Conservation (phyloP, 208 protist genomes). For the Trypanosoma lewisi region DNA sequence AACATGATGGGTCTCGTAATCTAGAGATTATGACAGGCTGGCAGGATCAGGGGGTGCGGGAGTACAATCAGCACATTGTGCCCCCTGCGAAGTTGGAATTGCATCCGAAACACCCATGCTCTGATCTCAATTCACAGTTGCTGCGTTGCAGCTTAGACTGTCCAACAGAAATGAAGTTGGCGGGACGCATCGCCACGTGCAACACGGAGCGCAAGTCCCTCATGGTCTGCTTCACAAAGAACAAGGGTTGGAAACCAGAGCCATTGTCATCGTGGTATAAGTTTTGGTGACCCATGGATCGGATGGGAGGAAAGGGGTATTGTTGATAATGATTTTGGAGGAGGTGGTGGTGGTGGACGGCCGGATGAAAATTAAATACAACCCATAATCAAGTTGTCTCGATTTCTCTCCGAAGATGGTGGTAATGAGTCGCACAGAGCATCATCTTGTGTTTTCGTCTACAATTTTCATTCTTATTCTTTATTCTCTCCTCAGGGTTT, state of each 20-base stretch:
- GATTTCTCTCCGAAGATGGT: neutral
- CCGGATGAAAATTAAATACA: neutral
- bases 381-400: neutral
- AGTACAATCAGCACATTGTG: conserved; percentile 71
- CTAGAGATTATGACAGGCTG: conserved; percentile 75
- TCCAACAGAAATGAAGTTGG: conserved; percentile 73
- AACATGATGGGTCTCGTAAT: conserved; percentile 44
- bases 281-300: conserved; percentile 36
- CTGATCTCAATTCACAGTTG: conserved; percentile 41
- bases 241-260: conserved; percentile 56
- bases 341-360: no score
- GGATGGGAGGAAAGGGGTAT: no score
- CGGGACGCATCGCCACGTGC: conserved; percentile 59
- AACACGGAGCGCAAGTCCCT: conserved; percentile 56
- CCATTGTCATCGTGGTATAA: conserved; percentile 33
- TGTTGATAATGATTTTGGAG: no score
- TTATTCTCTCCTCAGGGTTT: neutral
- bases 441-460: neutral
- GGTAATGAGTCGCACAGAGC: neutral
- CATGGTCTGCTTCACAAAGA: conserved; percentile 70
- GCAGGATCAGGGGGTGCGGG: conserved; percentile 59
- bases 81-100: conserved; percentile 43
- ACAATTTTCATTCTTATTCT: neutral
- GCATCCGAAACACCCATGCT: conserved; percentile 53
- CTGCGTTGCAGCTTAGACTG: conserved; percentile 54